These are phyloP conservation scores for Arxiozyma slooffiae DNA, from an alignment of 1,139 yeast species.

Conservation along the genomic window DNA sequence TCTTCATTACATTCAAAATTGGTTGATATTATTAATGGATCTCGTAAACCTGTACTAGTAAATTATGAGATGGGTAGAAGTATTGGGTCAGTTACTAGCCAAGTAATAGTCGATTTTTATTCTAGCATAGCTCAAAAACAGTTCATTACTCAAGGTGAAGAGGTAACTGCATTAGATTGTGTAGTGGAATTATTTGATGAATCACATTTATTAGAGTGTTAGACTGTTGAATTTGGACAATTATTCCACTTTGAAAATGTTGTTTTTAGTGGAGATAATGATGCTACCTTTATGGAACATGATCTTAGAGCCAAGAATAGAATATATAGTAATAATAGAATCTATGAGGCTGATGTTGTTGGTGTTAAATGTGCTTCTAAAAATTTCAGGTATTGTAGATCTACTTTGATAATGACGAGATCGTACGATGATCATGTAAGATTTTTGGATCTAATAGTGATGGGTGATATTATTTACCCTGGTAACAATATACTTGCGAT, in stretches of 20 bases:
- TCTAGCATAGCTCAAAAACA: slow-evolving; percentile 6
- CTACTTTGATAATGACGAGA: slow-evolving; percentile 70
- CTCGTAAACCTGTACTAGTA: slow-evolving; percentile 39
- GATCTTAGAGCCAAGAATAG: slow-evolving; percentile 46
- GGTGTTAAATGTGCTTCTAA: slow-evolving; percentile 39
- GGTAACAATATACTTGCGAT: slow-evolving; percentile 23
- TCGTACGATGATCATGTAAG: slow-evolving; percentile 80
- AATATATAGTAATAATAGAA: slow-evolving; percentile 49
- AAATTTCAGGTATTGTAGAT: slow-evolving; percentile 28
- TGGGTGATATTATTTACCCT: slow-evolving; percentile 28
- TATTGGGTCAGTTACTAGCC: slow-evolving; percentile 2
- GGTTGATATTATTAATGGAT: slow-evolving; percentile 47
- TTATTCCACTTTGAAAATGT: slow-evolving; percentile 44
- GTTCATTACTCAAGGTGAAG: slow-evolving; percentile 18
- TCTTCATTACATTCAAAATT: slow-evolving; percentile 35
- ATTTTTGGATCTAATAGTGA: slow-evolving; percentile 56
- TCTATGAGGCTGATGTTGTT: slow-evolving; percentile 84
- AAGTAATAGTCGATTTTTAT: slow-evolving; percentile 7
- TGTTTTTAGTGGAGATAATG: slow-evolving; percentile 87
- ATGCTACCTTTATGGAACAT: slow-evolving; percentile 63
- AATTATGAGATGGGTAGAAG: slow-evolving; percentile 12
- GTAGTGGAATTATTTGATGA: slow-evolving; percentile 8
- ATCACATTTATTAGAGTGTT: slow-evolving; percentile 67
- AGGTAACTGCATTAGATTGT: slow-evolving; percentile 7
- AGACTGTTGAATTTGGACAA: slow-evolving; percentile 76